These are phyloP conservation scores for Fusarium sublunatum DNA, from an alignment of 2,329 filamentous ascomycete genomes.

Conservation along the genomic window DNA sequence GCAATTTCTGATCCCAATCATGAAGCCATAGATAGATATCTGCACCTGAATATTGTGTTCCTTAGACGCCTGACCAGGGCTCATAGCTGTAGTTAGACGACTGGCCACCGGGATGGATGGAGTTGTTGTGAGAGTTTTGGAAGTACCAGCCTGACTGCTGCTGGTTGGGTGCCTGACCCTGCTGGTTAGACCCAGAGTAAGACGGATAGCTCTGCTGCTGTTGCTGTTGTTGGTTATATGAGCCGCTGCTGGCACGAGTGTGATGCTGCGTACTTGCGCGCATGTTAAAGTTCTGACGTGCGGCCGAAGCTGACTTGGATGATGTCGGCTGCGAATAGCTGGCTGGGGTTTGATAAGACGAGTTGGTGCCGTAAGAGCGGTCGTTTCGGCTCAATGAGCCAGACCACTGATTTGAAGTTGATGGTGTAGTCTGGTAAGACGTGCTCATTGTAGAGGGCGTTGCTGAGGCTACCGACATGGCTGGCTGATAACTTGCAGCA, in stretches of 20 bases:
- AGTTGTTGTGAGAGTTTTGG: slow-evolving; percentile 34
- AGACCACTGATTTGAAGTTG: slow-evolving; percentile 45
- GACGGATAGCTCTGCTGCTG: slow-evolving; percentile 31
- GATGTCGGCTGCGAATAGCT: slow-evolving; percentile 30
- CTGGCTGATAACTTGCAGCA: slow-evolving; percentile 16
- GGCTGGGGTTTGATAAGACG: slow-evolving; percentile 30
- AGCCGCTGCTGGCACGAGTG: slow-evolving; percentile 23
- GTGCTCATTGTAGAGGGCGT: slow-evolving; percentile 36
- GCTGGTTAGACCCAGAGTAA: slow-evolving; percentile 33
- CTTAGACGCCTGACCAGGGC: slow-evolving; percentile 34
- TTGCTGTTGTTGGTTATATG: slow-evolving; percentile 34
- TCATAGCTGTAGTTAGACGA: slow-evolving; percentile 45
- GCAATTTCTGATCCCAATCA: not conserved
- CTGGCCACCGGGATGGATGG: slow-evolving; percentile 36
- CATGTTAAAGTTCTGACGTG: slow-evolving; percentile 43
- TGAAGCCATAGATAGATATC: slow-evolving; percentile 1
- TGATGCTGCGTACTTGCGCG: slow-evolving; percentile 22
- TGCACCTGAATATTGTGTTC: not conserved
- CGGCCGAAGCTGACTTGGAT: slow-evolving; percentile 19
- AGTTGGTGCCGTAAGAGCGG: slow-evolving; percentile 22
- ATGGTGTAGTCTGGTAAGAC: slow-evolving; percentile 28
- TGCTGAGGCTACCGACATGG: slow-evolving; percentile 33
- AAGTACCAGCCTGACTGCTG: slow-evolving; percentile 46
- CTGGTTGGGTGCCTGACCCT: slow-evolving; percentile 33
- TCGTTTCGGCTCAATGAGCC: slow-evolving; percentile 28